Percentiles rank a stretch among this genome's conserved stretches.
phyloP scores from a whole-genome alignment of 1,139 yeast genomes.

The Pichia sp. region DNA sequence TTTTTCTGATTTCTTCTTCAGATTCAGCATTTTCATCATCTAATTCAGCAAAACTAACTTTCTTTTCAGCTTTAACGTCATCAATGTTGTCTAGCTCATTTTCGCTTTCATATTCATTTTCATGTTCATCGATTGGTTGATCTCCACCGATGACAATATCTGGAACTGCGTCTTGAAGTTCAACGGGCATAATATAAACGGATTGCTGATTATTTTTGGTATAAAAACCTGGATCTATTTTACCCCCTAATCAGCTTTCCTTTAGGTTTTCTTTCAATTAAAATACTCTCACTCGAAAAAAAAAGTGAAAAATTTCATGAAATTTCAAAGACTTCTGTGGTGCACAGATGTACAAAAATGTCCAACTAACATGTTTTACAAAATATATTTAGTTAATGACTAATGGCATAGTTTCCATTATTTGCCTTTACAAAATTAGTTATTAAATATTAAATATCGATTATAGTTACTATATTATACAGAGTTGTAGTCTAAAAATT shows the following conservation, averaged over 20 bases:
- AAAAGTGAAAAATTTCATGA: slow-evolving; percentile 1
- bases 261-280: background rate
- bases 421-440: background rate
- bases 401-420: background rate
- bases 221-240: background rate
- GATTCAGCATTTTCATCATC: slow-evolving; percentile 53
- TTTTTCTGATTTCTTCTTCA: slow-evolving; percentile 61
- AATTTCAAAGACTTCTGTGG: background rate
- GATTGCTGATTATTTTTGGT: background rate
- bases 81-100: slow-evolving; percentile 38
- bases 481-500: slow-evolving; percentile 11
- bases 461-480: background rate
- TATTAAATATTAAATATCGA: background rate
- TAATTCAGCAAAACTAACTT: slow-evolving; percentile 76
- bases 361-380: too few species aligned
- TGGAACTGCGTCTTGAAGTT: slow-evolving; percentile 80
- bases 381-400: too few species aligned
- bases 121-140: slow-evolving; percentile 20
- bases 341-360: background rate
- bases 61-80: slow-evolving; percentile 43
- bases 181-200: slow-evolving; percentile 38
- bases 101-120: slow-evolving; percentile 36
- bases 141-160: slow-evolving; percentile 76
- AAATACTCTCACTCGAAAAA: slow-evolving; percentile 2
- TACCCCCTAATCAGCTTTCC: background rate